A percentile compares a stretch with the other conserved stretches of the same genome.
Conservation (phyloP, 257 asterid species). For the Solanum acaule region DNA sequence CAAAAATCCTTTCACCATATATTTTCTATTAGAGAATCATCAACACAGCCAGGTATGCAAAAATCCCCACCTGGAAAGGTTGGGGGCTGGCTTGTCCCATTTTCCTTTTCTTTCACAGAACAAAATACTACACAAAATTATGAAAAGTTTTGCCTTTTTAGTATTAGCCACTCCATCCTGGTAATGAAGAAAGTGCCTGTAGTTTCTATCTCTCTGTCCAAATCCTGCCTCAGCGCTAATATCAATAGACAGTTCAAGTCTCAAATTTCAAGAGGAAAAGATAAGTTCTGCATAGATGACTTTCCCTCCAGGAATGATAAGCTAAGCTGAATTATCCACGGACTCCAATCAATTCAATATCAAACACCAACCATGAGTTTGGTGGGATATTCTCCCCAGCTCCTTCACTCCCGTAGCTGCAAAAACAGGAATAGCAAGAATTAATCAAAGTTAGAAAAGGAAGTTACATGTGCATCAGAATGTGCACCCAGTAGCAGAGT, state of each 20-base stretch:
- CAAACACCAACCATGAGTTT: conserved; percentile 78
- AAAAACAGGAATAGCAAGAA: conserved; percentile 3
- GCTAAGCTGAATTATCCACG: conserved; percentile 15
- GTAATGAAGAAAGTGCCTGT: not conserved
- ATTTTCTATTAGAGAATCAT: not conserved
- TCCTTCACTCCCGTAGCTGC: conserved; percentile 51
- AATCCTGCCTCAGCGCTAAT: not conserved
- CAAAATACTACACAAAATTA: not conserved
- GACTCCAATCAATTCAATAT: conserved; percentile 50
- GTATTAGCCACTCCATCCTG: not conserved
- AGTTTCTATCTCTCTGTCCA: not conserved
- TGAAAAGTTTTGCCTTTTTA: not conserved
- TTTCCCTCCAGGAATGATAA: not conserved
- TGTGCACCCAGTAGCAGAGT: not conserved
- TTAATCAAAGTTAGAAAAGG: not conserved
- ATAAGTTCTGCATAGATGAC: not conserved
- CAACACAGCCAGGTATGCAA: not conserved
- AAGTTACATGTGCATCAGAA: not conserved
- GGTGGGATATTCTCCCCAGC: conserved; percentile 61
- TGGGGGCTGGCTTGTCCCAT: not conserved
- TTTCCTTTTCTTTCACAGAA: not conserved
- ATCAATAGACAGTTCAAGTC: not conserved
- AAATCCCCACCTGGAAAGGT: not conserved
- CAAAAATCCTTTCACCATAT: not conserved
- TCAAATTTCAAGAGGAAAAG: not conserved